phyloP scores from a whole-genome alignment of 129 eudicot species.

The Erigeron canadensis region DNA sequence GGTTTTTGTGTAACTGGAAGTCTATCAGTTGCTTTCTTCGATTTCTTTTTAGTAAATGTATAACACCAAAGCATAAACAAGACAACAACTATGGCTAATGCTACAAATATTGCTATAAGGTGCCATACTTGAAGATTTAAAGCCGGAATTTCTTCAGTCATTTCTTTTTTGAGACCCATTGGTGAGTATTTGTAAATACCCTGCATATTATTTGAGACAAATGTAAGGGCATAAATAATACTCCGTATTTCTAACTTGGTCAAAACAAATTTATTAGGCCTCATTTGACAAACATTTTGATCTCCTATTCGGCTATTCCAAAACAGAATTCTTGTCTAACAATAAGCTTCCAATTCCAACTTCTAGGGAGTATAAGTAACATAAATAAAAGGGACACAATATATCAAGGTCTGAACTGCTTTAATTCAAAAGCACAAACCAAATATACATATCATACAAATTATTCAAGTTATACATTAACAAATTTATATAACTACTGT shows the following conservation, averaged over 20 bases:
- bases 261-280: not conserved
- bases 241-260: slow-evolving; percentile 8
- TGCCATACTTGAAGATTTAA: slow-evolving; percentile 82
- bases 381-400: not conserved
- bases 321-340: slow-evolving; percentile 14
- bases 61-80: slow-evolving; percentile 62
- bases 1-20: slow-evolving; percentile 61
- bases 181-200: slow-evolving; percentile 20
- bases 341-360: not conserved
- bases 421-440: slow-evolving; percentile 5
- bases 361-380: not conserved
- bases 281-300: slow-evolving; percentile 2
- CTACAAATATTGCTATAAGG: slow-evolving; percentile 62
- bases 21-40: slow-evolving; percentile 36
- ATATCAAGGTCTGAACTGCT: slow-evolving; percentile 7
- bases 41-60: slow-evolving; percentile 54
- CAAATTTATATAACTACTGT: not conserved
- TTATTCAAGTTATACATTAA: not conserved
- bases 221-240: slow-evolving; percentile 2
- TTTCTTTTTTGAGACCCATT: slow-evolving; percentile 64
- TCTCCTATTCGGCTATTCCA: not conserved
- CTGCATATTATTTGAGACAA: slow-evolving; percentile 34
- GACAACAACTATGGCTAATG: slow-evolving; percentile 43
- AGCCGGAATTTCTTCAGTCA: slow-evolving; percentile 61
- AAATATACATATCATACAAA: slow-evolving; percentile 3